phyloP scores from a whole-genome alignment of 345 rosid species.

The Camelina laxa region DNA sequence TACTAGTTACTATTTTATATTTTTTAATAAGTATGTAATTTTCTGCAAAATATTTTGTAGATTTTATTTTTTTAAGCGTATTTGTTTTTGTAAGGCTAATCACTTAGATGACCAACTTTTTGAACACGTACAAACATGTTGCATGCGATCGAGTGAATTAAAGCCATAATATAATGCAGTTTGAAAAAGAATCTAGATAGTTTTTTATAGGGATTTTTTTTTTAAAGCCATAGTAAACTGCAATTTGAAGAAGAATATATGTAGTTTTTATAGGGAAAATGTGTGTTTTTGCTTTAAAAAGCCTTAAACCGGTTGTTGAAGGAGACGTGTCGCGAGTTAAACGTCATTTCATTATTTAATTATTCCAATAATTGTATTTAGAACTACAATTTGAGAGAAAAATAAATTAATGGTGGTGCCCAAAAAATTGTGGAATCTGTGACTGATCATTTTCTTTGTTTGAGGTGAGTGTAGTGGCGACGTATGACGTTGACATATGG shows the following conservation, averaged over 20 bases:
- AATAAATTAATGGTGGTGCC: constrained; percentile 11
- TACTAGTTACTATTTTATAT: background rate
- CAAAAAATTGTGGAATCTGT: constrained; percentile 27
- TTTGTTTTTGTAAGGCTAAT: background rate
- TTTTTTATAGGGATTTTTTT: background rate
- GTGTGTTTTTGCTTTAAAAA: background rate
- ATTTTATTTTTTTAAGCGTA: background rate
- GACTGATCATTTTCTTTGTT: constrained; percentile 25
- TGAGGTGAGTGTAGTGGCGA: constrained; percentile 38
- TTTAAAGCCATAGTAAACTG: background rate
- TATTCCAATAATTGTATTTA: too few relatives aligned
- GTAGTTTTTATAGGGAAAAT: background rate
- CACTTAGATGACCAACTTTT: background rate
- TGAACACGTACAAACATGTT: background rate
- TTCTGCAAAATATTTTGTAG: background rate
- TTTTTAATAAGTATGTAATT: background rate
- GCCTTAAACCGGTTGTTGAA: constrained; percentile 31
- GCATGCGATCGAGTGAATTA: background rate
- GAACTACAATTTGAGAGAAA: background rate
- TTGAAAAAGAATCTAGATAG: background rate
- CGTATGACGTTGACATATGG: constrained; percentile 40
- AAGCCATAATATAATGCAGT: background rate
- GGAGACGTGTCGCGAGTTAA: constrained; percentile 16
- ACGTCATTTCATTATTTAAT: constrained; percentile 23
- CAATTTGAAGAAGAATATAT: background rate